phyloP scores from a whole-genome alignment of 108 stramenopile genomes.

The Cyclostephanos invisitatus region DNA sequence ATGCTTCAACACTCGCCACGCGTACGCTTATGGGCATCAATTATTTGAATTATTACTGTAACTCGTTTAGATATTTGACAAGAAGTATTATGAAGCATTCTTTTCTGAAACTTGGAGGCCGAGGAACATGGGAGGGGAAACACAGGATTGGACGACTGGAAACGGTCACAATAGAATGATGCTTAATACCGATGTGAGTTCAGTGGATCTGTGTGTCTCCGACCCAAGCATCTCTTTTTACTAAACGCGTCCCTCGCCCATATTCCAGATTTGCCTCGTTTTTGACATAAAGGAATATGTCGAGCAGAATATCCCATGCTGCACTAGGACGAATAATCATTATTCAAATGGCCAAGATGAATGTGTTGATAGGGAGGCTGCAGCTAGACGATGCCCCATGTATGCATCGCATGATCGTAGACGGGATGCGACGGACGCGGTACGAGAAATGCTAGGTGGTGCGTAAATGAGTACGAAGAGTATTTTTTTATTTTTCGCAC shows the following conservation, averaged over 20 bases:
- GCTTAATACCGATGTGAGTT: constrained; percentile 48
- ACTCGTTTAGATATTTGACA: constrained; percentile 33
- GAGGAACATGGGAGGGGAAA: constrained; percentile 15
- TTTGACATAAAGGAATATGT: constrained; percentile 18
- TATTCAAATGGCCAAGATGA: constrained; percentile 11
- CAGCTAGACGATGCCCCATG: constrained; percentile 19
- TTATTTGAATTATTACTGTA: not conserved
- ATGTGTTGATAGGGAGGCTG: constrained; percentile 16
- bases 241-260: not conserved
- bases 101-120: constrained; percentile 32
- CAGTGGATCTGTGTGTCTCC: not conserved
- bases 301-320: constrained; percentile 16
- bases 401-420: constrained; percentile 3
- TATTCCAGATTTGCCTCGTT: constrained; percentile 13
- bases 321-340: constrained; percentile 25
- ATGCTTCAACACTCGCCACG: too few relatives aligned
- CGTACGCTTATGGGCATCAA: too few relatives aligned
- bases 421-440: constrained; percentile 31
- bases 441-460: constrained; percentile 38
- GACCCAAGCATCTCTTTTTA: not conserved
- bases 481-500: not conserved
- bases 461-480: not conserved
- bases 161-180: constrained; percentile 26
- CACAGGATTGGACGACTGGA: constrained; percentile 37
- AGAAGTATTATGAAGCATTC: constrained; percentile 42